Evolutionary conservation across 345 rosid species (phyloP).

Genomic region (Moricandia arvensis): DNA sequence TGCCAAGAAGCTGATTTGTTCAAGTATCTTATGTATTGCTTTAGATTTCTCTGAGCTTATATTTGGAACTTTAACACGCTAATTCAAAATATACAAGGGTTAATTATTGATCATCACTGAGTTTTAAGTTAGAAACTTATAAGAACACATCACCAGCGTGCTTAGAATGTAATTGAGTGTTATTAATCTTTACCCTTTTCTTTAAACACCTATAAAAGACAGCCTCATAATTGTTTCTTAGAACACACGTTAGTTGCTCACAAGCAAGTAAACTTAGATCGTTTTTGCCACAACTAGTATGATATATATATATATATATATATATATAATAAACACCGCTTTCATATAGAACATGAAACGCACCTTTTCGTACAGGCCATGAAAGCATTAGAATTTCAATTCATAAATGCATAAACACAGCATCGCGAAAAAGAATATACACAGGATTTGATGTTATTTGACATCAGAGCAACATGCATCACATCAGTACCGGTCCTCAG

Average conservation of each 20-base stretch:
- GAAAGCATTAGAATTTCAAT: background rate
- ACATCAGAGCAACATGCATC: slow-evolving; percentile 7
- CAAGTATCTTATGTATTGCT: background rate
- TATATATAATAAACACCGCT: background rate
- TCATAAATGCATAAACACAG: background rate
- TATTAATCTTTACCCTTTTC: background rate
- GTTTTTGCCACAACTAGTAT: background rate
- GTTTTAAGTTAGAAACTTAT: background rate
- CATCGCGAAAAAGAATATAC: background rate
- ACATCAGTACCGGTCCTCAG: too few species aligned
- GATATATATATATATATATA: too few species aligned
- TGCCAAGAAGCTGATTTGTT: background rate
- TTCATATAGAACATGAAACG: background rate
- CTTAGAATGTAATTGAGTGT: background rate
- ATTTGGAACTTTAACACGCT: background rate
- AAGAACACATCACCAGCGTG: background rate
- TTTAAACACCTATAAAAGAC: too few species aligned
- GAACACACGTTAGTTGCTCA: background rate
- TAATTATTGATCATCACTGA: background rate
- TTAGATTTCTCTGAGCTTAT: background rate
- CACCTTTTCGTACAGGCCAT: background rate
- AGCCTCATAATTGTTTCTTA: background rate
- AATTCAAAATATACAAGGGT: background rate
- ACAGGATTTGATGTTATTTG: slow-evolving; percentile 4
- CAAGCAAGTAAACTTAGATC: background rate